These are phyloP conservation scores for Globisporangium recalcitrans DNA, from an alignment of 352 stramenopile species.

Conservation along the genomic window DNA sequence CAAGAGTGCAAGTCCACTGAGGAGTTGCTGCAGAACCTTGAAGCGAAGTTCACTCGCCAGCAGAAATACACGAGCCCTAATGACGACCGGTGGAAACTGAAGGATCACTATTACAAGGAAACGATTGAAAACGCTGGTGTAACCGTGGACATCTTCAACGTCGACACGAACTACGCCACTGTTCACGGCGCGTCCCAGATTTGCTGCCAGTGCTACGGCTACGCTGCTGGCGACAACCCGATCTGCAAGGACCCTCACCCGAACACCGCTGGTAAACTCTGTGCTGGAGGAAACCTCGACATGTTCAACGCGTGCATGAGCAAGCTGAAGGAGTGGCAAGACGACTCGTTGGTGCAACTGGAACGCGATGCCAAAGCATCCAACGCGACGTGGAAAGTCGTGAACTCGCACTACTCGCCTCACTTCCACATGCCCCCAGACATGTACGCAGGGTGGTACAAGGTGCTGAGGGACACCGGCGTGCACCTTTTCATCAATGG, in stretches of 20 bases:
- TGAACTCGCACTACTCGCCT: constrained; percentile 68
- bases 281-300: constrained; percentile 38
- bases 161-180: constrained; percentile 62
- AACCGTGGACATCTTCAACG: constrained; percentile 67
- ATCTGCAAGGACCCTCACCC: constrained; percentile 42
- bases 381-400: constrained; percentile 57
- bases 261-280: constrained; percentile 31
- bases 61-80: constrained; percentile 65
- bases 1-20: constrained; percentile 40
- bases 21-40: constrained; percentile 43
- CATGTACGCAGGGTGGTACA: constrained; percentile 55
- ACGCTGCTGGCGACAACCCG: constrained; percentile 25
- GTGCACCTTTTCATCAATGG: constrained; percentile 65
- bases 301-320: constrained; percentile 59
- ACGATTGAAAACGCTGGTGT: constrained; percentile 37
- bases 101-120: constrained; percentile 70
- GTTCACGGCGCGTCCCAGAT: constrained; percentile 58
- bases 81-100: constrained; percentile 62
- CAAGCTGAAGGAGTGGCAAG: constrained; percentile 49
- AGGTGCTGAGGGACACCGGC: constrained; percentile 35
- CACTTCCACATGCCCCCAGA: constrained; percentile 59
- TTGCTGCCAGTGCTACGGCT: constrained; percentile 75
- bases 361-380: constrained; percentile 40
- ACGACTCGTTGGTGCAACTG: constrained; percentile 47
- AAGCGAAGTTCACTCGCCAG: constrained; percentile 58